Evolutionary conservation across 1,139 yeast genomes (phyloP), one percentile per base, ranked within the genome.

Genomic region (Insectozyma bohioensis): DNA sequence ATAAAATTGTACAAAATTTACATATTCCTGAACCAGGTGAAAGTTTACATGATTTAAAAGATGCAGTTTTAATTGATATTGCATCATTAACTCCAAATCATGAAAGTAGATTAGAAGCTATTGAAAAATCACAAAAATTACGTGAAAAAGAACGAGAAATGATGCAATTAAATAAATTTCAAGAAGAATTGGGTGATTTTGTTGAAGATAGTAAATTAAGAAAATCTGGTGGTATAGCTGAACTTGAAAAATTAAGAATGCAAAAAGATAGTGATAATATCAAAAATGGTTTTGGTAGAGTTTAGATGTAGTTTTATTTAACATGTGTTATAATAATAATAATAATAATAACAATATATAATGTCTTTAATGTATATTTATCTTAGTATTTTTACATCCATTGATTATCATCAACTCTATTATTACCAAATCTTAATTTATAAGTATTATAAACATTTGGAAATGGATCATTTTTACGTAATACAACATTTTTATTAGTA

Each of bases 191-290:
- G n/a, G 95, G 82, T 1, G 84, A 77, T 24, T 90, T 87, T 65
- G 95, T 90, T 4, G 88, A 71, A 7, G 92, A 81, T 33, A 72
- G 75, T 23, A 83, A 74, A 49, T 67, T 88, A 38, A 86, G 85
- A 51, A 82, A 78, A 43, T 78, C 87, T 19, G 97, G 97, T 3
- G 97, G 97, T 3, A 73, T 88, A 24, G 94, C 83, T 40, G 97
- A 88, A 47, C 64, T 86, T 12, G 97, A 90, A 48, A 69, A 87
- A 37, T 51, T 70, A 33, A 68, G 96, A 42, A 71, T 67, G 48
- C 61, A 72, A 40, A 81, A 83, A 41, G 95, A 90, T 56, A 74
- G 67, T 33, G 81, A 80, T 44, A 82, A 82, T 48, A 56, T 83
- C 39, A 78, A 79, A 46, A 75, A 60, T 40, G 53, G 67, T 2